Conservation (phyloP, 2,329 filamentous ascomycete genomes). For the Didymella sp. region DNA sequence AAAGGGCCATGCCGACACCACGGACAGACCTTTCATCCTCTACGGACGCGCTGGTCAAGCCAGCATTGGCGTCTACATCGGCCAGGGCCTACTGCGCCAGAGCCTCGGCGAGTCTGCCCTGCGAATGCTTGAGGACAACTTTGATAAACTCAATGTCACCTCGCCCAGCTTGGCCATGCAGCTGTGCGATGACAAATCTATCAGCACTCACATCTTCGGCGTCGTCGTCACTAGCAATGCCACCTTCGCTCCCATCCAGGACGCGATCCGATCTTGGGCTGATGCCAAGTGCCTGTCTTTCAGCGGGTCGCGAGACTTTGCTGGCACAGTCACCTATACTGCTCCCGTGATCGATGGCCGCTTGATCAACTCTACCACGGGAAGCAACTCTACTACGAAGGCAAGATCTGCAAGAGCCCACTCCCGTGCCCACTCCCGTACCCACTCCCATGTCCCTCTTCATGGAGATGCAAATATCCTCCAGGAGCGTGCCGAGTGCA, state of each 20-base stretch:
- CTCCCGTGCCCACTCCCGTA: too few relatives aligned
- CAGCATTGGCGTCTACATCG: neutral
- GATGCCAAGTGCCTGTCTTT: neutral
- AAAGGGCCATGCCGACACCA: neutral
- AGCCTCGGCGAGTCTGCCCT: neutral
- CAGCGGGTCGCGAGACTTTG: too few relatives aligned
- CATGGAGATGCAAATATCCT: too few relatives aligned
- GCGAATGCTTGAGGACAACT: neutral
- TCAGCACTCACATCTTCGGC: neutral
- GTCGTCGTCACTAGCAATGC: neutral
- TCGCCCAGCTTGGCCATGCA: neutral
- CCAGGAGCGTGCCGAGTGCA: too few relatives aligned
- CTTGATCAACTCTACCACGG: too few relatives aligned
- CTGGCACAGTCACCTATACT: too few relatives aligned
- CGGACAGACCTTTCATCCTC: neutral
- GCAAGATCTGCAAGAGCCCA: too few relatives aligned
- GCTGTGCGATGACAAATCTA: neutral
- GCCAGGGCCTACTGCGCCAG: neutral
- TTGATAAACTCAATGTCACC: neutral
- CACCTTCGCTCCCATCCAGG: neutral
- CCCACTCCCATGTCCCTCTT: too few relatives aligned
- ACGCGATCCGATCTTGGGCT: neutral
- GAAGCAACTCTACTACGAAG: too few relatives aligned
- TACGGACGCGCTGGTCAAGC: neutral
- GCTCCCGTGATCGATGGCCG: too few relatives aligned